These are phyloP conservation scores for Anthracocystis walkeri DNA, from an alignment of 1,284 basidiomycete species.

Conservation along the genomic window DNA sequence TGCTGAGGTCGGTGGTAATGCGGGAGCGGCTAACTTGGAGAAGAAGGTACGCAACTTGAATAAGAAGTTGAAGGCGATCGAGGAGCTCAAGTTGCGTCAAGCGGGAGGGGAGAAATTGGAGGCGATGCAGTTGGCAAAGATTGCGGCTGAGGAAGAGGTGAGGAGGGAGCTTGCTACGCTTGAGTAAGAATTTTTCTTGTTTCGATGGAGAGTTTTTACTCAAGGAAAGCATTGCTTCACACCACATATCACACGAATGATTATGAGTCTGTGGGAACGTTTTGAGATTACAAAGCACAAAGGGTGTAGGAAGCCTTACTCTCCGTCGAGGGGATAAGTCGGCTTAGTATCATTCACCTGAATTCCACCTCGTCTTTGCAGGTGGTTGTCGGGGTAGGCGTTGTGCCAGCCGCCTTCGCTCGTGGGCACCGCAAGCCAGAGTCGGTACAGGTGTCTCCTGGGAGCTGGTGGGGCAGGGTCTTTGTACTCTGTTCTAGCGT, in stretches of 20 bases:
- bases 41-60: constrained; percentile 80
- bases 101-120: constrained; percentile 88
- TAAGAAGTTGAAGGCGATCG: constrained; percentile 94
- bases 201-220: background rate
- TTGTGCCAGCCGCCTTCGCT: constrained; percentile 71
- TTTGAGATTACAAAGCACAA: background rate
- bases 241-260: background rate
- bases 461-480: constrained; percentile 70
- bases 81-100: constrained; percentile 90
- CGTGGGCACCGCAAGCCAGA: constrained; percentile 71
- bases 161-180: constrained; percentile 79
- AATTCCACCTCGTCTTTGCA: constrained; percentile 67
- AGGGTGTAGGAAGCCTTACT: constrained; percentile 46
- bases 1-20: constrained; percentile 56
- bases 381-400: constrained; percentile 69
- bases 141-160: constrained; percentile 86
- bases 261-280: background rate
- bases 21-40: constrained; percentile 60
- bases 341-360: constrained; percentile 68
- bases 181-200: constrained; percentile 50
- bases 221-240: constrained; percentile 1
- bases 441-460: constrained; percentile 71
- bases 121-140: constrained; percentile 93
- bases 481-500: constrained; percentile 71
- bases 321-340: constrained; percentile 71